Base-by-base conservation (phyloP, 495 filamentous ascomycete genomes). In the Ramalina intermedia region DNA sequence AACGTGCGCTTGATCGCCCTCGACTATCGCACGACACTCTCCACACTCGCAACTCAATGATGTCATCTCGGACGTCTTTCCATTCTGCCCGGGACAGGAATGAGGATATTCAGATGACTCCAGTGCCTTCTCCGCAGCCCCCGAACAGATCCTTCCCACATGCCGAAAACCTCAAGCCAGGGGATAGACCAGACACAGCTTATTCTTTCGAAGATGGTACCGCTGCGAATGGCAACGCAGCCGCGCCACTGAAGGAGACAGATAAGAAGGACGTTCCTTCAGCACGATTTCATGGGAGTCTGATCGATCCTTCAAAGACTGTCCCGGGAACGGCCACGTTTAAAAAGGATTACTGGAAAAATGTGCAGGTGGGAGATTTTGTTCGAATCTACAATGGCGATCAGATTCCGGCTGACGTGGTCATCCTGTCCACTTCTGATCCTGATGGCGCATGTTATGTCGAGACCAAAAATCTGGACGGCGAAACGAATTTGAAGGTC, bases 401-500 rank as follows among this genome's bases (percentile, higher is more conserved):
- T 59, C 85, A 90, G 52, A 81, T 99, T 24, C 93, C 93, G 2
- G 90, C 93, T 37, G 93, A 99, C 66, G 72, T 96, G 40, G 82
- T 96, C 43, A 85, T 99, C 46, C 69, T 99, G n/a, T 87, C 91
- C 12, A 96, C 93, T 9, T 96, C 91, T 2, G 91, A 96, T 57
- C 75, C 79, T 4, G 93, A 99, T 58, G 93, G 93, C 36, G 84
- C 88, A 33, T 99, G 93, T 63, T 96, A 96, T 55, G 82, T 96
- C 20, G 93, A 99, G 66, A 99, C 93, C 2, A 99, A 94, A 71
- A 95, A 93, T 58, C 66, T 99, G 63, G 93, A 99, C 58, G 93
- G 93, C 17, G 93, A 99, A 63, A 99, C 93, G 1, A 99, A 99
- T 56, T 68, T 99, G 46, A 99, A 99, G 64, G 86, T 96, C 46